Evolutionary conservation across 75 land plant species (phyloP).

Genomic region (Chamaecyparis obtusa): DNA sequence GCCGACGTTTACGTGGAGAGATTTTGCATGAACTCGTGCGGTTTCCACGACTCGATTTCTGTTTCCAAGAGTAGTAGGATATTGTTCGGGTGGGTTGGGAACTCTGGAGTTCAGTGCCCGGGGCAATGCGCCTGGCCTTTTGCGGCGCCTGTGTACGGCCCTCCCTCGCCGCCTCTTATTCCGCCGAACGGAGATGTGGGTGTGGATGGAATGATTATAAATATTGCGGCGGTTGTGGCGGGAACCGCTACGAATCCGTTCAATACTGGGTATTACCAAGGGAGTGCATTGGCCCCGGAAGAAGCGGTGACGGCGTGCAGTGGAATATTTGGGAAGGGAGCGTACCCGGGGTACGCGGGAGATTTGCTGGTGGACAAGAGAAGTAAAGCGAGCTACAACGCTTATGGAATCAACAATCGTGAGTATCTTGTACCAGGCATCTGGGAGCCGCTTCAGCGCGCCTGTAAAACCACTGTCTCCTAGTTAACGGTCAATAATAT

Average conservation of each 20-base stretch:
- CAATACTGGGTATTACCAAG: conserved; percentile 30
- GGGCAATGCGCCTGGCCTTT: conserved; percentile 44
- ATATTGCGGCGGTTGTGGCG: conserved; percentile 27
- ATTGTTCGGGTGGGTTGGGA: conserved; percentile 37
- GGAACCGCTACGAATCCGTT: conserved; percentile 29
- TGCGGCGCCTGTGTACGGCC: conserved; percentile 23
- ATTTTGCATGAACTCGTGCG: conserved; percentile 73
- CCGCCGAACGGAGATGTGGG: conserved; percentile 45
- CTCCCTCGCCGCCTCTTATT: conserved; percentile 12
- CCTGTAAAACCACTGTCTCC: not conserved
- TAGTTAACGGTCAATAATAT: too few relatives aligned
- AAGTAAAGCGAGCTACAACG: conserved; percentile 32
- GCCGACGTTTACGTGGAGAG: conserved; percentile 74
- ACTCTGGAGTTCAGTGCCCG: conserved; percentile 36
- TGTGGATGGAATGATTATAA: conserved; percentile 42
- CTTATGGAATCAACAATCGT: conserved; percentile 16
- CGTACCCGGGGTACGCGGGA: conserved; percentile 36
- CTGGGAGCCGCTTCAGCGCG: conserved; percentile 20
- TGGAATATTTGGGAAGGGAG: conserved; percentile 37
- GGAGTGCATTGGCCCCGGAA: conserved; percentile 20
- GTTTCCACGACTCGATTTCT: conserved; percentile 25
- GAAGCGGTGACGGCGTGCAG: conserved; percentile 32
- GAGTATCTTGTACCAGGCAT: conserved; percentile 27
- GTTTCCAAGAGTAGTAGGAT: conserved; percentile 13
- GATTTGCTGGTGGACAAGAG: conserved; percentile 17